Conservation (phyloP, 345 rosid genomes). For the Bruguiera parviflora region DNA sequence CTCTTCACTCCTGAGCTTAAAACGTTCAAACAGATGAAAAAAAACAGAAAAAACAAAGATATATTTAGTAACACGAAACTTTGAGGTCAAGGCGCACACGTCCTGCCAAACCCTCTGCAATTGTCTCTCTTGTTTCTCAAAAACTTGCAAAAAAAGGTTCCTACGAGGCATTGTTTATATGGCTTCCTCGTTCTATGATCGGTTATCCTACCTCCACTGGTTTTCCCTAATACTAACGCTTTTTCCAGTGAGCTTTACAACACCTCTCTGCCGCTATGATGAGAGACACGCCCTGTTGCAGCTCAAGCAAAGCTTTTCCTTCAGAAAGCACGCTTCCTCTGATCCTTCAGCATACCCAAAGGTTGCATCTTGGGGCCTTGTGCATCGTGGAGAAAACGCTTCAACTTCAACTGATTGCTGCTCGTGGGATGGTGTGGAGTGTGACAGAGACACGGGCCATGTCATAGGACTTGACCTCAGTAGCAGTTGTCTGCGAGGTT, state of each 20-base stretch:
- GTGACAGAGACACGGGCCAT: background rate
- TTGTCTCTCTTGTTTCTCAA: no score
- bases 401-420: slow-evolving; percentile 7
- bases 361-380: background rate
- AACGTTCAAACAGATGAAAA: no score
- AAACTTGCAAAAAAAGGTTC: no score
- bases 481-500: slow-evolving; percentile 12
- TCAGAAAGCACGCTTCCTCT: background rate
- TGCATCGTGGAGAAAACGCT: background rate
- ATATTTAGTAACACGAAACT: no score
- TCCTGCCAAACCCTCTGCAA: no score
- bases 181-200: no score
- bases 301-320: slow-evolving; percentile 9
- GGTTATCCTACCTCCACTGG: background rate
- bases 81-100: no score
- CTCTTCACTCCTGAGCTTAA: no score
- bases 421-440: slow-evolving; percentile 23
- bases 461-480: slow-evolving; percentile 13
- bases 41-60: no score
- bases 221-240: background rate
- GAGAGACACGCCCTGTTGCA: slow-evolving; percentile 12
- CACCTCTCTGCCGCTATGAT: background rate
- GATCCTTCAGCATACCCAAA: slow-evolving; percentile 10
- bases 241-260: background rate
- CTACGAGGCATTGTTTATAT: no score